Conservation (phyloP, 768 basidiomycete species). For the Boletellus emodensis region DNA sequence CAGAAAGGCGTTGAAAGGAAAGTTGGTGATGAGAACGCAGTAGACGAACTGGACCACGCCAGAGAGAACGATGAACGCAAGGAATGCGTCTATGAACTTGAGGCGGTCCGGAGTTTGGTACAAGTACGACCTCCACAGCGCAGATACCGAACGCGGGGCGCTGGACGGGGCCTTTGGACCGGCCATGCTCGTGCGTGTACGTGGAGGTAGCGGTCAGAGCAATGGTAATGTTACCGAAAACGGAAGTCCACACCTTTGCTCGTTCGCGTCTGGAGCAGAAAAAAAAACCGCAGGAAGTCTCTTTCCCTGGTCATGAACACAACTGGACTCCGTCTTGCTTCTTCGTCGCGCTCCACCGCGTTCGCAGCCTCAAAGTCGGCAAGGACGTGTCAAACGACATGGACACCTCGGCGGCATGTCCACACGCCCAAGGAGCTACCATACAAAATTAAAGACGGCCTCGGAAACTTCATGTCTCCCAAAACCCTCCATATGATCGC, state of each 20-base stretch:
- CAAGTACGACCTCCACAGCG: slow-evolving; percentile 75
- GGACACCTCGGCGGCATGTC: slow-evolving; percentile 33
- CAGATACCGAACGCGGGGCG: slow-evolving; percentile 37
- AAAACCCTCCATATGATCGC: slow-evolving; percentile 66
- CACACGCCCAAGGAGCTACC: slow-evolving; percentile 55
- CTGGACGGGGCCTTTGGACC: slow-evolving; percentile 30
- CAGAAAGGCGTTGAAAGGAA: slow-evolving; percentile 96
- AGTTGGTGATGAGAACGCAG: slow-evolving; percentile 87
- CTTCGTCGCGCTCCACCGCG: slow-evolving; percentile 16
- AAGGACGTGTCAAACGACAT: slow-evolving; percentile 7
- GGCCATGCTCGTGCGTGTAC: slow-evolving; percentile 32
- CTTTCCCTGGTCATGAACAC: slow-evolving; percentile 19
- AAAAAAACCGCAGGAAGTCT: slow-evolving; percentile 4
- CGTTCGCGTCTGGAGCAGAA: not conserved
- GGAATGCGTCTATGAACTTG: slow-evolving; percentile 92
- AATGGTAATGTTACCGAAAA: slow-evolving; percentile 9
- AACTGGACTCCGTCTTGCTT: slow-evolving; percentile 18
- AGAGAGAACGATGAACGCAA: slow-evolving; percentile 86
- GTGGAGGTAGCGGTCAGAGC: slow-evolving; percentile 16
- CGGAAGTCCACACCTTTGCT: slow-evolving; percentile 1
- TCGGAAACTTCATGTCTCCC: slow-evolving; percentile 77
- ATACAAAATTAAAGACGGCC: slow-evolving; percentile 65
- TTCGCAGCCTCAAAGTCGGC: slow-evolving; percentile 15
- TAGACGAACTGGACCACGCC: slow-evolving; percentile 90
- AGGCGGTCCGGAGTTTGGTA: slow-evolving; percentile 76